Conservation (phyloP, 345 rosid species). For the Capsella bursapastoris region DNA sequence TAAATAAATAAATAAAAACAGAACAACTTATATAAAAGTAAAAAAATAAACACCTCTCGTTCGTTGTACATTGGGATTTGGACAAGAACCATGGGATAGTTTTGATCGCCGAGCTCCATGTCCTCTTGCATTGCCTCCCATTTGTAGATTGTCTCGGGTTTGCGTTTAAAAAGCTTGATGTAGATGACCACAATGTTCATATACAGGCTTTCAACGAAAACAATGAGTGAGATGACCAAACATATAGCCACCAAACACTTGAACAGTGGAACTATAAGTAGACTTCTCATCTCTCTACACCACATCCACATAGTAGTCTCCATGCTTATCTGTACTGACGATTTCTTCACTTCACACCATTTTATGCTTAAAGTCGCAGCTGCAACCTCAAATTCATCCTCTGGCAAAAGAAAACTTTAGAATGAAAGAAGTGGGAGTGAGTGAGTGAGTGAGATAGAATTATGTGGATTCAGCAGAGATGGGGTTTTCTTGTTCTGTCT, state of each 20-base stretch:
- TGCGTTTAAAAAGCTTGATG: slow-evolving; percentile 50
- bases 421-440: slow-evolving; percentile 1
- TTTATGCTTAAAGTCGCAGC: slow-evolving; percentile 17
- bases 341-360: slow-evolving; percentile 7
- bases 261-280: slow-evolving; percentile 53
- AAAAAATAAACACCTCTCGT: slow-evolving; percentile 33
- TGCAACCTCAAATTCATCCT: background rate
- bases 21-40: background rate
- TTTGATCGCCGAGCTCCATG: slow-evolving; percentile 53
- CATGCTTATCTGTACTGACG: slow-evolving; percentile 20
- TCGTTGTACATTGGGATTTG: slow-evolving; percentile 52
- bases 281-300: slow-evolving; percentile 46
- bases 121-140: slow-evolving; percentile 57
- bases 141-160: slow-evolving; percentile 53
- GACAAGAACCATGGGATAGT: slow-evolving; percentile 44
- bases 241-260: slow-evolving; percentile 51
- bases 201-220: slow-evolving; percentile 56
- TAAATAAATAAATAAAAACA: too few relatives aligned
- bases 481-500: slow-evolving; percentile 6
- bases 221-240: slow-evolving; percentile 56
- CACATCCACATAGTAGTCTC: slow-evolving; percentile 44
- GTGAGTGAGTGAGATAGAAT: background rate
- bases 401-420: background rate
- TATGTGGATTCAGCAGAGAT: background rate
- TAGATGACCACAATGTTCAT: slow-evolving; percentile 59